A percentile compares a stretch with the other conserved stretches of the same genome.
phyloP scores from a whole-genome alignment of 1,139 yeast genomes.

The Meyerozyma elateridarum region DNA sequence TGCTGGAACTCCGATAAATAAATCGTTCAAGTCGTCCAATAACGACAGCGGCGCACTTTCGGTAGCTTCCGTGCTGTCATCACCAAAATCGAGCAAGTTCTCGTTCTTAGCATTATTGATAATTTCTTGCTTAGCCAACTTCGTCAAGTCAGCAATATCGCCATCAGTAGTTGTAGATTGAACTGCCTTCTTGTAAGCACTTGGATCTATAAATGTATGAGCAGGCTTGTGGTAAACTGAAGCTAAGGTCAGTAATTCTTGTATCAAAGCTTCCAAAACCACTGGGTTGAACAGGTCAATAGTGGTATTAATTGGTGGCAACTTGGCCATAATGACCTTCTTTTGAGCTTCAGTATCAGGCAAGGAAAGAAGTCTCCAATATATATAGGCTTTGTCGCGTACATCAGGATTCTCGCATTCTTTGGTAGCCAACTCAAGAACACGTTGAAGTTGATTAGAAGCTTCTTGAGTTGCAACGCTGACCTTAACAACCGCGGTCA shows the following conservation, averaged over 20 bases:
- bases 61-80: conserved; percentile 44
- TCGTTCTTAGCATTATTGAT: conserved; percentile 67
- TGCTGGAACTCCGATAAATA: conserved; percentile 43
- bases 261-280: conserved; percentile 60
- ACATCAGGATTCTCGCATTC: conserved; percentile 87
- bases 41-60: conserved; percentile 24
- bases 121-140: conserved; percentile 73
- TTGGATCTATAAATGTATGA: conserved; percentile 52
- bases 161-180: conserved; percentile 27
- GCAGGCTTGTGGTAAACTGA: conserved; percentile 89
- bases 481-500: conserved; percentile 77
- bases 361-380: conserved; percentile 86
- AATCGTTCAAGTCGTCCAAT: conserved; percentile 65
- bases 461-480: conserved; percentile 44
- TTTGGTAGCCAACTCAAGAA: conserved; percentile 74
- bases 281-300: conserved; percentile 67
- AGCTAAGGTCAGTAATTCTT: conserved; percentile 80
- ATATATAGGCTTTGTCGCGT: conserved; percentile 88
- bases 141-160: conserved; percentile 71
- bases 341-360: conserved; percentile 37
- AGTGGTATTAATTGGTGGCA: conserved; percentile 71
- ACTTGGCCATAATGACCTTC: conserved; percentile 52
- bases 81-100: conserved; percentile 77
- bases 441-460: conserved; percentile 56
- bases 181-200: conserved; percentile 19